These are phyloP conservation scores for Botryotinia calthae DNA, from an alignment of 2,329 filamentous ascomycete species.

Conservation along the genomic window DNA sequence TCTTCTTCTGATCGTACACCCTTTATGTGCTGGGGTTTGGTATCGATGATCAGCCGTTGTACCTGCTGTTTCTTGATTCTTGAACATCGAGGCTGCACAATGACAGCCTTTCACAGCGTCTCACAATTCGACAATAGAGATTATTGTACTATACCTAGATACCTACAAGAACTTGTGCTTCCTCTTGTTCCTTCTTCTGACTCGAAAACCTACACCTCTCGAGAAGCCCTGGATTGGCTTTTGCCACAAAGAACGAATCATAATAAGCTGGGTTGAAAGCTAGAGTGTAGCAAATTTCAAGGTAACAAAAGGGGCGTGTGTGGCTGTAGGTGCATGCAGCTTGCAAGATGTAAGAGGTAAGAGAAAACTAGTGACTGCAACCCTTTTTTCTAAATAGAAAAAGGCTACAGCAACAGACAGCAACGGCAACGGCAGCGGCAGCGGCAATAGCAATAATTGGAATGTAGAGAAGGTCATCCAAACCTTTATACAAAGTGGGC, in stretches of 20 bases:
- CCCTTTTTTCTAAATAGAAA: neutral
- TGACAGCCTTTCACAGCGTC: neutral
- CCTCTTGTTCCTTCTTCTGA: neutral
- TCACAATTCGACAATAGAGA: neutral
- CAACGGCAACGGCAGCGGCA: neutral
- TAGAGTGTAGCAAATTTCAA: neutral
- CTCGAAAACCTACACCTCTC: neutral
- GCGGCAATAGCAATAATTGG: neutral
- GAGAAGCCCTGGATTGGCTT: neutral
- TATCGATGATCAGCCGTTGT: neutral
- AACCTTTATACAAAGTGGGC: neutral
- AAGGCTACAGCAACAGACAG: neutral
- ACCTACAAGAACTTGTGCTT: neutral
- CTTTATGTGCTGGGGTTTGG: neutral
- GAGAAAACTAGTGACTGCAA: neutral
- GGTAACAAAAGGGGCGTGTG: neutral
- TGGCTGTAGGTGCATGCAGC: neutral
- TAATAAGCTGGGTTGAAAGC: neutral
- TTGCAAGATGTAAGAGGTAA: neutral
- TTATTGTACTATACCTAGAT: neutral
- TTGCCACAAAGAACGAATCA: neutral
- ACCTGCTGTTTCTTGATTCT: neutral
- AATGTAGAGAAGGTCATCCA: neutral
- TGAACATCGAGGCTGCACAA: neutral
- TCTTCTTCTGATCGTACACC: neutral